phyloP scores from a whole-genome alignment of 2,329 filamentous ascomycete species.

The Colletotrichum sp. region DNA sequence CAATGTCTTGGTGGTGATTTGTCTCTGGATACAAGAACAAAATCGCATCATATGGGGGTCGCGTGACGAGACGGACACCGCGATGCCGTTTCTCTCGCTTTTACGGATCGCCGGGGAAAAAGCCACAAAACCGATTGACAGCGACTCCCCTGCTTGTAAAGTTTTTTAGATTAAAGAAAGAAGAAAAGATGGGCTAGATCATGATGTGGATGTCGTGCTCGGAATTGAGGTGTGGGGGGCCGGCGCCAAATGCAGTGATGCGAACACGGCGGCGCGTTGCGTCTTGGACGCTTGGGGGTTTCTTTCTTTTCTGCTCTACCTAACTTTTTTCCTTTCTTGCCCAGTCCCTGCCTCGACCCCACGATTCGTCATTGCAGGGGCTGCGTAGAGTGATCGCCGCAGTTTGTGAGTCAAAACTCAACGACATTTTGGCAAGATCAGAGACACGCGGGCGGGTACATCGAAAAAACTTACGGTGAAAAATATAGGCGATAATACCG shows the following conservation, averaged over 20 bases:
- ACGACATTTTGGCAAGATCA: neutral
- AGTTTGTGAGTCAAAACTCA: neutral
- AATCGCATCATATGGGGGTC: neutral
- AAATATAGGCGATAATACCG: neutral
- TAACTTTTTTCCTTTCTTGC: neutral
- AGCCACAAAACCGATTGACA: neutral
- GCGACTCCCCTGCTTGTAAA: neutral
- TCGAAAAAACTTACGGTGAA: neutral
- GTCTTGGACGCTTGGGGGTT: neutral
- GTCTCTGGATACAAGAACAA: neutral
- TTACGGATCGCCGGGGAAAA: neutral
- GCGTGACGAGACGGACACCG: neutral
- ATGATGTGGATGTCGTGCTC: neutral
- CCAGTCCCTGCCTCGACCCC: neutral
- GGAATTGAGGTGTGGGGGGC: neutral
- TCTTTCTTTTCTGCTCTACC: neutral
- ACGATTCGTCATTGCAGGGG: slow-evolving; percentile 1
- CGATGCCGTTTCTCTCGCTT: neutral
- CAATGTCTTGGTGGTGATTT: neutral
- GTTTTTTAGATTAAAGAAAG: neutral
- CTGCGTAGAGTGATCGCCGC: neutral
- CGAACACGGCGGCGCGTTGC: neutral
- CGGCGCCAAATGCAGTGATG: neutral
- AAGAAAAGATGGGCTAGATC: neutral
- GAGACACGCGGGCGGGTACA: neutral